Conservation (phyloP, 1,139 yeast genomes). For the Sugiyamaella paludigena region DNA sequence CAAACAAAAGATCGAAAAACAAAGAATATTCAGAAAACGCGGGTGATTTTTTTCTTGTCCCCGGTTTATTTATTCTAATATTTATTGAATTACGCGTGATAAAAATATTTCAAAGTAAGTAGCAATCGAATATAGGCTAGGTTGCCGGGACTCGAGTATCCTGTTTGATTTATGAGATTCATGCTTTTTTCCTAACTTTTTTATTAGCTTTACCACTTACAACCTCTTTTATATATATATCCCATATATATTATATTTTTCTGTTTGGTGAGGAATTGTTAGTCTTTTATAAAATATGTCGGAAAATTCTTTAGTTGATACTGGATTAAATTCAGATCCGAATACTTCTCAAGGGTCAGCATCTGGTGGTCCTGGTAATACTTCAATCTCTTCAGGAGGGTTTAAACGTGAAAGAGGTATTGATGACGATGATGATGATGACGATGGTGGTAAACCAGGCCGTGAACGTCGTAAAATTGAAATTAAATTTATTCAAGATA, state of each 20-base stretch:
- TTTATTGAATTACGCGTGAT: neutral
- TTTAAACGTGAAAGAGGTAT: constrained; percentile 27
- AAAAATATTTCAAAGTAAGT: neutral
- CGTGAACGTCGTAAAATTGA: constrained; percentile 96
- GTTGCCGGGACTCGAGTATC: no score
- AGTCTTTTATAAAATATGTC: constrained; percentile 14
- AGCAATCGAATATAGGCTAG: no score
- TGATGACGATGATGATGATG: constrained; percentile 60
- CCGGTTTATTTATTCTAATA: constrained; percentile 1
- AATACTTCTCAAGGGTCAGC: constrained; percentile 14
- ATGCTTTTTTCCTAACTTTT: no score
- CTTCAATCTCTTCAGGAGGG: constrained; percentile 14
- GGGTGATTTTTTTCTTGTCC: no score
- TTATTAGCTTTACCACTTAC: no score
- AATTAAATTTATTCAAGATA: constrained; percentile 94
- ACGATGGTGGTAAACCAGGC: constrained; percentile 61
- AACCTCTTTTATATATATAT: no score
- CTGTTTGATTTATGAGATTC: no score
- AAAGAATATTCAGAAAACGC: no score
- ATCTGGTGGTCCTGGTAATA: constrained; percentile 9
- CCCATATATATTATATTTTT: no score
- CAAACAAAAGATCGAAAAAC: no score
- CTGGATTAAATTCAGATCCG: constrained; percentile 19
- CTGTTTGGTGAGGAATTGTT: no score
- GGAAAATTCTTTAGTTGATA: constrained; percentile 20